A percentile compares a stretch with the other conserved stretches of the same genome.
Conservation (phyloP, 495 filamentous ascomycete species). For the Talaromyces stipitatus region DNA sequence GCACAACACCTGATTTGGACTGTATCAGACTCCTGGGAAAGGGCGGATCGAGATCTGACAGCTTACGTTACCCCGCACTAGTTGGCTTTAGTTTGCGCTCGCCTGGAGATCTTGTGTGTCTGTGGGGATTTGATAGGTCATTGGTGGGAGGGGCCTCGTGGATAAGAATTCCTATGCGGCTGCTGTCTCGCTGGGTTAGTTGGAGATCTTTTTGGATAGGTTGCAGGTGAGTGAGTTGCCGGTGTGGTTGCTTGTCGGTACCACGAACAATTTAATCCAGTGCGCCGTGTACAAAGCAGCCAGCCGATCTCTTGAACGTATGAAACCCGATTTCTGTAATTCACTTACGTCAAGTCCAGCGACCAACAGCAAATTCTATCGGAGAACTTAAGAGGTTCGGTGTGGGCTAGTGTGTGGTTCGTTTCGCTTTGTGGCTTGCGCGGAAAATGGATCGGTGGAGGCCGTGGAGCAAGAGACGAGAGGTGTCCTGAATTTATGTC, state of each 20-base stretch:
- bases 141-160: background rate
- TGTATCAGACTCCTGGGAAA: conserved; percentile 1
- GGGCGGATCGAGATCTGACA: conserved; percentile 8
- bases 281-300: too few relatives aligned
- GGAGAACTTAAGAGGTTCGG: too few relatives aligned
- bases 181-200: background rate
- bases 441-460: background rate
- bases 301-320: too few relatives aligned
- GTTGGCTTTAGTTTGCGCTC: conserved; percentile 2
- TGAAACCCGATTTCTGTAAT: too few relatives aligned
- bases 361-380: too few relatives aligned
- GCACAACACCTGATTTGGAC: conserved; percentile 6
- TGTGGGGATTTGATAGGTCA: background rate
- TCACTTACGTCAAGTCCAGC: too few relatives aligned
- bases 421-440: background rate
- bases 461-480: background rate
- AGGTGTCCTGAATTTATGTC: background rate
- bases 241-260: background rate
- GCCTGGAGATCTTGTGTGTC: conserved; percentile 2
- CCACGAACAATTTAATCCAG: too few relatives aligned
- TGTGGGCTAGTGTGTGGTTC: too few relatives aligned
- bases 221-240: background rate
- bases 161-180: background rate
- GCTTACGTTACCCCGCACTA: conserved; percentile 9
- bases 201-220: too few relatives aligned